These are phyloP conservation scores for Colletotrichum endophyticum DNA, from an alignment of 2,329 filamentous ascomycete species.

Conservation along the genomic window DNA sequence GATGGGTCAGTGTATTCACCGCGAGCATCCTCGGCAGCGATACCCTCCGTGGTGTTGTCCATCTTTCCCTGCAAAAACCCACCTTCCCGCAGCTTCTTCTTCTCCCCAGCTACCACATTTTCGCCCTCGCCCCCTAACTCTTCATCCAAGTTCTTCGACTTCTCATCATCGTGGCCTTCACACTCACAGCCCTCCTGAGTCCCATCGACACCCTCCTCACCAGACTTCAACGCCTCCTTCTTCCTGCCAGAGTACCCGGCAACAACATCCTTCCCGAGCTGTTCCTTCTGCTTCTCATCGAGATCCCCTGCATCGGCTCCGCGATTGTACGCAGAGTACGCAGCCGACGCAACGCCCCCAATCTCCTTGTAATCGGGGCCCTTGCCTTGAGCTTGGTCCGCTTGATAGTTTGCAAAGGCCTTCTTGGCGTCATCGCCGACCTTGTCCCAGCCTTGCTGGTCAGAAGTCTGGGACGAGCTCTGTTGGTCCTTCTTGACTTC, in stretches of 20 bases:
- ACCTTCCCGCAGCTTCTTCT: background rate
- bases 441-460: constrained; percentile 5
- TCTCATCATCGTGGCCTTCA: background rate
- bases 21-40: background rate
- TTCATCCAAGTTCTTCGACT: background rate
- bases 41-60: background rate
- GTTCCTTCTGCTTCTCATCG: background rate
- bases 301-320: constrained; percentile 18
- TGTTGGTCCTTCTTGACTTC: constrained; percentile 1
- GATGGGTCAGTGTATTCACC: background rate
- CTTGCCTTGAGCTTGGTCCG: constrained; percentile 11
- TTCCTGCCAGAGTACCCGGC: background rate
- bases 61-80: background rate
- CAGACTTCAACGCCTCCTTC: background rate
- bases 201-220: background rate
- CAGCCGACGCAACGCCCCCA: constrained; percentile 24
- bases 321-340: constrained; percentile 31
- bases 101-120: background rate
- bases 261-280: constrained; percentile 12
- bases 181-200: background rate
- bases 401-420: constrained; percentile 15
- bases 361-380: constrained; percentile 18
- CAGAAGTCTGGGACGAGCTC: background rate
- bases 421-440: constrained; percentile 18
- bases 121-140: background rate